These are phyloP conservation scores for Bretschneidera sinensis DNA, from an alignment of 345 rosid species.

Conservation along the genomic window DNA sequence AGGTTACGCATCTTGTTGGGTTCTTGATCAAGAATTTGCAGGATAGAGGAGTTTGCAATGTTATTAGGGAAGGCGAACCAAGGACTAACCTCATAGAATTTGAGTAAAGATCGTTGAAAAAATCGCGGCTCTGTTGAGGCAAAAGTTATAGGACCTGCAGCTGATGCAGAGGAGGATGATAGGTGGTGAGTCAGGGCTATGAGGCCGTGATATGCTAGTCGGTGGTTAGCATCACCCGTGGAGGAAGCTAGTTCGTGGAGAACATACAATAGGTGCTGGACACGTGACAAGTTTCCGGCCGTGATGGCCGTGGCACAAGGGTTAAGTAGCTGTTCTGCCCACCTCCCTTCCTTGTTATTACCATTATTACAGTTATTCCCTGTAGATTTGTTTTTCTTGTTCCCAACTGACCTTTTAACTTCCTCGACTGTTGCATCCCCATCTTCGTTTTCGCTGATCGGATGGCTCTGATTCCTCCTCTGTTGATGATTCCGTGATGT, in stretches of 20 bases:
- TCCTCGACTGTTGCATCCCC: slow-evolving; percentile 18
- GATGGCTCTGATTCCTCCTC: slow-evolving; percentile 24
- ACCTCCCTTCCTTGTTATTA: slow-evolving; percentile 67
- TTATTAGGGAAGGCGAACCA: slow-evolving; percentile 88
- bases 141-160: slow-evolving; percentile 38
- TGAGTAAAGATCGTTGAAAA: slow-evolving; percentile 66
- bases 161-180: slow-evolving; percentile 29
- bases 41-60: slow-evolving; percentile 77
- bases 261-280: slow-evolving; percentile 73
- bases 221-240: slow-evolving; percentile 80
- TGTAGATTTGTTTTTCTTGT: slow-evolving; percentile 46
- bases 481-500: slow-evolving; percentile 26
- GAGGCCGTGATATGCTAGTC: slow-evolving; percentile 72
- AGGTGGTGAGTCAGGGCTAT: slow-evolving; percentile 54
- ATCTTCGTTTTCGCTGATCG: slow-evolving; percentile 18
- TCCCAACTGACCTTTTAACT: slow-evolving; percentile 37
- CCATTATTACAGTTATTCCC: slow-evolving; percentile 47
- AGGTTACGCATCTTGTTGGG: slow-evolving; percentile 27
- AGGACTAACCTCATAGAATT: slow-evolving; percentile 82
- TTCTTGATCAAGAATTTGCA: slow-evolving; percentile 63
- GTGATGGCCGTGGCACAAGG: slow-evolving; percentile 74
- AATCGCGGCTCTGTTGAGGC: slow-evolving; percentile 66
- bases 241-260: slow-evolving; percentile 77
- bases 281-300: slow-evolving; percentile 52
- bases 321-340: slow-evolving; percentile 89